Conservation (phyloP, 1,139 yeast genomes). For the Taphrina sp. region DNA sequence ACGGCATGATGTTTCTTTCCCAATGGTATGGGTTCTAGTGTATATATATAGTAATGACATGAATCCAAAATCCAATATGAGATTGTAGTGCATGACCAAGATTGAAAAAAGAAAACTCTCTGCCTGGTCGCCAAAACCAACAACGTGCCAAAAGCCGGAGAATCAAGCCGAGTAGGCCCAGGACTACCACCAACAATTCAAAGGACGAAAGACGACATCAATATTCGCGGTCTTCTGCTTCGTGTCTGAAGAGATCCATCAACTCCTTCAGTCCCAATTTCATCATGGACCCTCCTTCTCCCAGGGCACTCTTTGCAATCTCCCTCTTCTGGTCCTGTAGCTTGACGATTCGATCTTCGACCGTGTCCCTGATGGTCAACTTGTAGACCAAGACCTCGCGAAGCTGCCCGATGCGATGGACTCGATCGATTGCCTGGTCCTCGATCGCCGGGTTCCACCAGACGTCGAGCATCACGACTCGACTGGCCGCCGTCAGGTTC, state of each 20-base stretch:
- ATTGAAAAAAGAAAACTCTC: no score
- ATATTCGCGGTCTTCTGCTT: no score
- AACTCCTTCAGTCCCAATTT: conserved; percentile 30
- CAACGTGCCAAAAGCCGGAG: no score
- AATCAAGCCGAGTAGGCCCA: no score
- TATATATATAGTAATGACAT: no score
- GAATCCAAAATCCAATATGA: no score
- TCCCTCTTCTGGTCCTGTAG: conserved; percentile 54
- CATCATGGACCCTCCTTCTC: conserved; percentile 37
- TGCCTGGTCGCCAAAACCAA: no score
- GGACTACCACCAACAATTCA: no score
- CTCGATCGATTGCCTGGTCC: conserved; percentile 64
- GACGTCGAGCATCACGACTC: conserved; percentile 59
- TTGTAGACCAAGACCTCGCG: conserved; percentile 55
- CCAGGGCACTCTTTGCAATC: conserved; percentile 54
- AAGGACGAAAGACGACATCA: no score
- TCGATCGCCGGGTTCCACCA: conserved; percentile 62
- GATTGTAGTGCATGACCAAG: no score
- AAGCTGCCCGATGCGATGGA: conserved; percentile 60
- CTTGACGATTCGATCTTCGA: conserved; percentile 53
- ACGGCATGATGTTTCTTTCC: no score
- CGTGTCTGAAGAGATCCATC: conserved; percentile 29
- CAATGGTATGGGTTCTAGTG: no score
- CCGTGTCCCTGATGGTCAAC: conserved; percentile 50
- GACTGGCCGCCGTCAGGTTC: conserved; percentile 57